Base-by-base conservation (phyloP, 148 eudicot genomes). In the Oxyria digyna region DNA sequence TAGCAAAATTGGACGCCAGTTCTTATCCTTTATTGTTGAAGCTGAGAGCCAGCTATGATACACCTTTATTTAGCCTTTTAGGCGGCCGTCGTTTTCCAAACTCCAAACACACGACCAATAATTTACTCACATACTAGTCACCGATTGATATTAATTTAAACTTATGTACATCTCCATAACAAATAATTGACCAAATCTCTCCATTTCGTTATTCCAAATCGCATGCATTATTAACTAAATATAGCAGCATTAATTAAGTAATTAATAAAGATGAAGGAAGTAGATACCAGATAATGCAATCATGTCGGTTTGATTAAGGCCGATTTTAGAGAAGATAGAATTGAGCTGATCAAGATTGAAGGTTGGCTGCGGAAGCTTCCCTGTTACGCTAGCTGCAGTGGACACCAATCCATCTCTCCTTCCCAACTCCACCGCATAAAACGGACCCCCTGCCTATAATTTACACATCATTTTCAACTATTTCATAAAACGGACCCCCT, bases 401-500 rank as follows among this genome's bases (percentile, higher is more conserved):
- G 96, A 89, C 2, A 71, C 69, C 72, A 81, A 78, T 12, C 96
- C 87, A 71, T 89, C 96, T 31, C 80, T 69, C 64, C 96, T 67
- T 67, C 96, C 96, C 49, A 89, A 74, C 78, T 89, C 96, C 23
- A 89, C 93, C 0, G 54, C 33, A 42, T 84, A 90, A 20, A 43
- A 72, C 67, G 96, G 89, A 43, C 96, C 89, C 37, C 96, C 96
- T 42, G 85, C 72, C 96, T 87, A 68, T 71, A 26, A 6, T 50
- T 46, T 20, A 7, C 7, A 6, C 50, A 0, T 12, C 48, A 43
- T 14, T 62, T 27, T 4, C 14, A 7, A 3, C 11, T 31, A 13
- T 27, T 62, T 62, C 7, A 38, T 38, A 38, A 38, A 6, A 38
- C 6, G 6, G 8, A 8, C 41, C 41, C 41, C 6, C 3, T 35